phyloP scores from a whole-genome alignment of 768 basidiomycete species.

The Crepidotus variabilis region DNA sequence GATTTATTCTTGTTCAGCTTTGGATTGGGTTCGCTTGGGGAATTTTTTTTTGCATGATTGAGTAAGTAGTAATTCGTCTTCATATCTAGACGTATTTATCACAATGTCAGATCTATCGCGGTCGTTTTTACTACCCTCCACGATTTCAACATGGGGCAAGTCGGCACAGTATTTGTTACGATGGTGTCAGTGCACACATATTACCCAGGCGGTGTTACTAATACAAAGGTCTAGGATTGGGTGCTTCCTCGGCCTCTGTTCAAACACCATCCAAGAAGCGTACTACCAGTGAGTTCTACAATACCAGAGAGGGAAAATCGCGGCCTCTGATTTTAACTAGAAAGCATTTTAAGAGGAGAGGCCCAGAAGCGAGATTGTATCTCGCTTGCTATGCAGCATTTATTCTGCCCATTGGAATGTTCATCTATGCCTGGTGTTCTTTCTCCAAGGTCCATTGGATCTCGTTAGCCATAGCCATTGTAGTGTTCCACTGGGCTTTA shows the following conservation, averaged over 20 bases:
- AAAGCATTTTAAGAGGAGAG: constrained; percentile 27
- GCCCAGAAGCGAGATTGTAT: constrained; percentile 60
- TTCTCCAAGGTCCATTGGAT: constrained; percentile 57
- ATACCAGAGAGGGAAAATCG: not conserved
- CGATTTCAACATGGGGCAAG: constrained; percentile 52
- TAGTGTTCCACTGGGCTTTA: constrained; percentile 43
- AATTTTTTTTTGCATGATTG: constrained; percentile 63
- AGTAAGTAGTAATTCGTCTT: constrained; percentile 30
- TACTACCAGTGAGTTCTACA: constrained; percentile 41
- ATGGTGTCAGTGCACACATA: constrained; percentile 40
- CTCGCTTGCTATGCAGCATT: constrained; percentile 51
- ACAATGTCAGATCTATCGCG: constrained; percentile 43
- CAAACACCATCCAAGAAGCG: constrained; percentile 44
- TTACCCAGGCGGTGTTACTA: constrained; percentile 1
- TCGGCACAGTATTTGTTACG: constrained; percentile 56
- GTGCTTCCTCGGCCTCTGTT: constrained; percentile 42
- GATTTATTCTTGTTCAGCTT: constrained; percentile 36
- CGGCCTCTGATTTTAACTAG: constrained; percentile 19
- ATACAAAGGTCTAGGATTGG: constrained; percentile 42
- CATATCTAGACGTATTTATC: not conserved
- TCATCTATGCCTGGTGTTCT: constrained; percentile 72
- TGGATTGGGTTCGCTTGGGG: constrained; percentile 80
- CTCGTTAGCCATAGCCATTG: constrained; percentile 50
- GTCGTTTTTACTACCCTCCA: constrained; percentile 56
- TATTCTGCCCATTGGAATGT: constrained; percentile 56